Conservation (phyloP, 306 rosid genomes). For the Inga laurina region DNA sequence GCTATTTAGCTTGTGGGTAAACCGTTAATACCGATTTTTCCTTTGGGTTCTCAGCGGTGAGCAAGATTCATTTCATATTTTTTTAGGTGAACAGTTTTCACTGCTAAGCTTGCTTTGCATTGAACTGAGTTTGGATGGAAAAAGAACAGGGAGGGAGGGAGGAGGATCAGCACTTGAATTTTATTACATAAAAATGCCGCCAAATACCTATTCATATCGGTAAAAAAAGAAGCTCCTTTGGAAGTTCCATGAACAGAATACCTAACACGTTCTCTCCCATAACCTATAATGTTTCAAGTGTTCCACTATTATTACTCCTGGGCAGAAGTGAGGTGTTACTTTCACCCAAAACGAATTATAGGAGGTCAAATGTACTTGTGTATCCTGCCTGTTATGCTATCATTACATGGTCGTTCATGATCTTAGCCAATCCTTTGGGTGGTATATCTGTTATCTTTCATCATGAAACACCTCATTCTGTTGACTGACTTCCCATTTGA, state of each 20-base stretch:
- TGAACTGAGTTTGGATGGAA: neutral
- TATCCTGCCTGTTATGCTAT: neutral
- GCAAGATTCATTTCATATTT: neutral
- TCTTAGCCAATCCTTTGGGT: neutral
- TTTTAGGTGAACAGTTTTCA: neutral
- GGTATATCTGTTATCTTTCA: neutral
- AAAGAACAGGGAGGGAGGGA: neutral
- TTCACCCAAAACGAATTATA: neutral
- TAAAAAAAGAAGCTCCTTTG: neutral
- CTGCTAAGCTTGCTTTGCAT: neutral
- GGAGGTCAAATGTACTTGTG: neutral
- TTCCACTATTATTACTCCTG: neutral
- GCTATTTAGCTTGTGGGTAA: conserved; percentile 2
- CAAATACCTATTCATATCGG: neutral
- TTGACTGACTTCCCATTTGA: too few species aligned
- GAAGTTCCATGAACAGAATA: neutral
- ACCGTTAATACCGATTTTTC: conserved; percentile 14
- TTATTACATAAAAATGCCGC: neutral
- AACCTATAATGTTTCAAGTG: neutral
- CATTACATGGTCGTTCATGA: neutral
- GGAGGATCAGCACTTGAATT: neutral
- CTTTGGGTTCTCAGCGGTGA: conserved; percentile 21
- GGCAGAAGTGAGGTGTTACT: neutral
- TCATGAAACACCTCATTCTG: too few species aligned
- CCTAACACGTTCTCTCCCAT: neutral